These are phyloP conservation scores for Gremmenia infestans DNA, from an alignment of 2,329 filamentous ascomycete genomes.

Conservation along the genomic window DNA sequence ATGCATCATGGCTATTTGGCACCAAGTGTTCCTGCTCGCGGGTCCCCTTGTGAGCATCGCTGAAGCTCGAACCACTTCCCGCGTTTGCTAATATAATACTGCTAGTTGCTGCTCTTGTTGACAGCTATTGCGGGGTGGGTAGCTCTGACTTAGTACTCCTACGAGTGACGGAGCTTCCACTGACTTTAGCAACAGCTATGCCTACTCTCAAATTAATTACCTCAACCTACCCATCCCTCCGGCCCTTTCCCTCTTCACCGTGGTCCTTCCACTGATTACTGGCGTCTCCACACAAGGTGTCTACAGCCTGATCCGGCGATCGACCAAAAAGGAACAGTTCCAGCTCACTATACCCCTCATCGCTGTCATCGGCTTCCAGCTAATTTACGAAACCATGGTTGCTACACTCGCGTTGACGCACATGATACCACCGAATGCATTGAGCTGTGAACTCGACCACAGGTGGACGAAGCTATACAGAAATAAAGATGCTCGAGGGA, in stretches of 20 bases:
- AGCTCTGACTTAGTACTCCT: background rate
- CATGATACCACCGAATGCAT: constrained; percentile 23
- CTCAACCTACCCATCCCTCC: constrained; percentile 29
- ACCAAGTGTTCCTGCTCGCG: constrained; percentile 12
- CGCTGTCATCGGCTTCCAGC: constrained; percentile 27
- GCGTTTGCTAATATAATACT: constrained; percentile 6
- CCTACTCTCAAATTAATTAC: constrained; percentile 25
- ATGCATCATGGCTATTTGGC: constrained; percentile 10
- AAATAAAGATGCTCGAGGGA: constrained; percentile 41
- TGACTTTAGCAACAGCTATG: constrained; percentile 21
- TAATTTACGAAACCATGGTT: constrained; percentile 31
- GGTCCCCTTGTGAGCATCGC: constrained; percentile 22
- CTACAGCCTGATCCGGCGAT: constrained; percentile 17
- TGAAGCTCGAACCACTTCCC: background rate
- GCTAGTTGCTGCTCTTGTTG: constrained; percentile 23
- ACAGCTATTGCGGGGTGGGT: constrained; percentile 27
- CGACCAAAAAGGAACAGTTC: constrained; percentile 20
- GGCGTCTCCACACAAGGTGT: constrained; percentile 25
- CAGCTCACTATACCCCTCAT: constrained; percentile 26
- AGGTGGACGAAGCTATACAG: constrained; percentile 52
- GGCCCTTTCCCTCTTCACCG: constrained; percentile 26
- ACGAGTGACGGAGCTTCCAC: background rate
- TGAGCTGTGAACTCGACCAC: constrained; percentile 50
- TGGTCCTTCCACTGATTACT: constrained; percentile 28
- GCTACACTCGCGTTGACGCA: constrained; percentile 29